Base-by-base conservation (phyloP, 2,329 filamentous ascomycete genomes). In the Cladobotryum protrusum region DNA sequence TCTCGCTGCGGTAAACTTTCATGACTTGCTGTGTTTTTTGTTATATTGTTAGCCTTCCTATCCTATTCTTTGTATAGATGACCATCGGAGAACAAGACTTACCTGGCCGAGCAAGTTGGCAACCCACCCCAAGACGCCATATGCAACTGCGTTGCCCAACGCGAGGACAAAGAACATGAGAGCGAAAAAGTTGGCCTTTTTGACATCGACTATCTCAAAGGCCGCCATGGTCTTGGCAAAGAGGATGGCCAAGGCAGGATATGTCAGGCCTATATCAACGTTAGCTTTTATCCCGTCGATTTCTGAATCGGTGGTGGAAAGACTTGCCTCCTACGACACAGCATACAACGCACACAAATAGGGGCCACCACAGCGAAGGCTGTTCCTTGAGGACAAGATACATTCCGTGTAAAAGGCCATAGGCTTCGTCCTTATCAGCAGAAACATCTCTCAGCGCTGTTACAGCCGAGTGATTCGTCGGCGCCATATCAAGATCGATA, bases 81-180 rank as follows among this genome's bases (percentile, higher is more conserved):
- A 17, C 2, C 4, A 18, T 8, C 20, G 5, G 14, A 20, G 15
- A 8, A 24, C 6, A 1, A 7, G 40, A 54, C 56, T 46, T 52
- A 66, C 65, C 56, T 72, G 68, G 0, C 63, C 67, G 12, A 71
- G 58, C 5, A 61, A 49, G 36, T 72, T 72, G 48, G 63, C 61
- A 5, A 64, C 42, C 63, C 65, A 70, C 2, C 71, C 70, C 19
- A 63, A 54, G 1, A 60, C 52, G 29, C 63, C 65, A 46, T 79
- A 80, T 3, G 68, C 62, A 1, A 77, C 48, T 1, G 75, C 60
- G 32, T 74, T 71, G 3, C 63, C 72, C 9, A 74, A 60, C 1
- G 78, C 77, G 14, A 79, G 63, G 1, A 79, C 63, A 45, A 79
- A 77, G 58, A 81, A 81, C 76, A 81, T 80, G 44, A 78, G 68